A percentile compares a stretch with the other conserved stretches of the same genome.
Evolutionary conservation across 1,284 basidiomycete species (phyloP).

Genomic region (Sporisorium scitamineum): DNA sequence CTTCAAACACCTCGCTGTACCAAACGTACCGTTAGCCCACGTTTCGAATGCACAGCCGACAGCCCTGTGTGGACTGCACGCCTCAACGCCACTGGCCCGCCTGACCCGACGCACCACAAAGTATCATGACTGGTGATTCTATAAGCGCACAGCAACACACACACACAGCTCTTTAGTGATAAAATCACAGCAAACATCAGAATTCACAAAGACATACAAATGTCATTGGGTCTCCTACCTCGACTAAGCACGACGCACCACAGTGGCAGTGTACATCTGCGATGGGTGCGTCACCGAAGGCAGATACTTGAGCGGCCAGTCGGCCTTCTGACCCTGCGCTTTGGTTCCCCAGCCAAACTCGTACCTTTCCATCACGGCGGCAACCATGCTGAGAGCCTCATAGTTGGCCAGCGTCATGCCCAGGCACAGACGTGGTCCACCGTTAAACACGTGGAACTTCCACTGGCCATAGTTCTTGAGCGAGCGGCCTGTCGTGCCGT

Average conservation of each 20-base stretch:
- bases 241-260: slow-evolving; percentile 31
- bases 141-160: no score
- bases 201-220: background rate
- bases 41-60: no score
- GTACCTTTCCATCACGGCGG: slow-evolving; percentile 41
- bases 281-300: slow-evolving; percentile 56
- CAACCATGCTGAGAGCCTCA: slow-evolving; percentile 47
- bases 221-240: background rate
- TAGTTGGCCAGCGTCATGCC: slow-evolving; percentile 61
- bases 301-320: slow-evolving; percentile 53
- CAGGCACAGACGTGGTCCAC: slow-evolving; percentile 61
- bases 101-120: no score
- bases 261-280: slow-evolving; percentile 50
- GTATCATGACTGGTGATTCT: no score
- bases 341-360: slow-evolving; percentile 52
- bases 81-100: no score
- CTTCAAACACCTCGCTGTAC: no score
- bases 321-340: slow-evolving; percentile 53
- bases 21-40: no score
- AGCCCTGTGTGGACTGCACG: no score
- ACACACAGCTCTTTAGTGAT: no score
- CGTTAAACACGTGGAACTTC: slow-evolving; percentile 62
- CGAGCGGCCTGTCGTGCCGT: slow-evolving; percentile 26
- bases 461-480: slow-evolving; percentile 53
- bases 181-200: background rate